A percentile compares a stretch with the other conserved stretches of the same genome.
These are phyloP conservation scores for Serendipita sp. DNA, from an alignment of 1,284 basidiomycete genomes.

Conservation along the genomic window DNA sequence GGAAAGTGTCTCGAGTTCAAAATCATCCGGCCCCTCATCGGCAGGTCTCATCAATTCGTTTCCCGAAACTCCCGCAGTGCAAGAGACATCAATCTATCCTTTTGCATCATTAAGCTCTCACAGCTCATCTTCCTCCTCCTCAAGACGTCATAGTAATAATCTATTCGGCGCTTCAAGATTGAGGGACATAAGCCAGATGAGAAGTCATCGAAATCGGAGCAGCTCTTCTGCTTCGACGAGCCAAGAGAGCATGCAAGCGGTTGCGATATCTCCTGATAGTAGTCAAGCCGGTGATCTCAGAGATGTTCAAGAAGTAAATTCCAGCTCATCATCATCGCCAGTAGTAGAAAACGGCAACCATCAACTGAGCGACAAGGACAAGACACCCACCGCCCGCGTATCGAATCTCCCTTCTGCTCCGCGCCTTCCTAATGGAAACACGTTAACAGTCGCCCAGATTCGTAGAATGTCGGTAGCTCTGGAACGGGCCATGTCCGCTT, in stretches of 20 bases:
- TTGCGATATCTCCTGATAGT: background rate
- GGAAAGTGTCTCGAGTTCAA: background rate
- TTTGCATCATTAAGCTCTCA: slow-evolving; percentile 5
- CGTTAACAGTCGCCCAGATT: slow-evolving; percentile 35
- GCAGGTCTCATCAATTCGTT: background rate
- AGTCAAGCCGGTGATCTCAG: background rate
- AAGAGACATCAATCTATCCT: slow-evolving; percentile 1
- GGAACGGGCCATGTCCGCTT: slow-evolving; percentile 41
- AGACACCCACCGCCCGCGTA: slow-evolving; percentile 7
- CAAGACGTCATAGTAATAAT: slow-evolving; percentile 62
- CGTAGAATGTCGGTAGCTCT: slow-evolving; percentile 56
- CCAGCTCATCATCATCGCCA: slow-evolving; percentile 5
- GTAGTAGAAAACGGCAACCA: background rate
- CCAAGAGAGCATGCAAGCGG: slow-evolving; percentile 7
- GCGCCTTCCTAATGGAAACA: slow-evolving; percentile 31
- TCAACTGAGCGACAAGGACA: background rate
- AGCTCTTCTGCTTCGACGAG: slow-evolving; percentile 18
- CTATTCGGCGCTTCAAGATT: slow-evolving; percentile 65
- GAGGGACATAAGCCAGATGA: slow-evolving; percentile 52
- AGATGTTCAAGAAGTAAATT: slow-evolving; percentile 1
- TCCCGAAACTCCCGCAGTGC: background rate
- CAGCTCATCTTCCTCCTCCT: slow-evolving; percentile 20
- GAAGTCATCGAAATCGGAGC: slow-evolving; percentile 24
- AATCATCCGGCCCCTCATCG: background rate
- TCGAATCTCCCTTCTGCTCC: slow-evolving; percentile 20